phyloP scores from a whole-genome alignment of 805 yeast species.

The Yamadazyma kitorensis region DNA sequence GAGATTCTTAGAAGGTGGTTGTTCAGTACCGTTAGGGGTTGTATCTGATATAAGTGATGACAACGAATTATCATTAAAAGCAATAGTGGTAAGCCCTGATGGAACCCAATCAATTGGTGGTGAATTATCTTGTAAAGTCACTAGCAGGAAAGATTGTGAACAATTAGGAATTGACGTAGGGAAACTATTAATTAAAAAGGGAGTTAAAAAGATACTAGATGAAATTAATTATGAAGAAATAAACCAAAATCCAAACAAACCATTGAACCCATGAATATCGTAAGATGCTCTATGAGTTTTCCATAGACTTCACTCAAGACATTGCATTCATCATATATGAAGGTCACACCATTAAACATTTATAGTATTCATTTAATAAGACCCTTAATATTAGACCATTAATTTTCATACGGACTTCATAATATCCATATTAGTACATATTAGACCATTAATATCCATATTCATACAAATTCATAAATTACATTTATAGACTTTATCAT shows the following conservation, averaged over 20 bases:
- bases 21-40: constrained; percentile 97
- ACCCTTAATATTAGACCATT: too few relatives aligned
- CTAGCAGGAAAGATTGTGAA: constrained; percentile 58
- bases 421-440: too few relatives aligned
- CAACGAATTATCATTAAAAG: constrained; percentile 55
- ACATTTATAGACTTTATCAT: too few relatives aligned
- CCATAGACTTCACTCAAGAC: too few relatives aligned
- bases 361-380: too few relatives aligned
- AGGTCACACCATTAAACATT: too few relatives aligned
- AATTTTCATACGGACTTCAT: too few relatives aligned
- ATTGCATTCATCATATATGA: too few relatives aligned
- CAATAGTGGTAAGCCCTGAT: constrained; percentile 80
- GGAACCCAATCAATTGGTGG: constrained; percentile 71
- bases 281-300: not conserved
- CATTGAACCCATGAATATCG: too few relatives aligned
- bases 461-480: too few relatives aligned
- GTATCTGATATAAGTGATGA: constrained; percentile 49
- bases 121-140: constrained; percentile 36
- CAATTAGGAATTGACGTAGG: constrained; percentile 72
- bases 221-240: constrained; percentile 71
- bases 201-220: constrained; percentile 82
- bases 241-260: constrained; percentile 24
- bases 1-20: constrained; percentile 93
- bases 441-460: too few relatives aligned
- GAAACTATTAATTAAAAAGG: constrained; percentile 58